Evolutionary conservation across 1,284 basidiomycete genomes (phyloP).

Genomic region (Thecaphora thlaspeos): DNA sequence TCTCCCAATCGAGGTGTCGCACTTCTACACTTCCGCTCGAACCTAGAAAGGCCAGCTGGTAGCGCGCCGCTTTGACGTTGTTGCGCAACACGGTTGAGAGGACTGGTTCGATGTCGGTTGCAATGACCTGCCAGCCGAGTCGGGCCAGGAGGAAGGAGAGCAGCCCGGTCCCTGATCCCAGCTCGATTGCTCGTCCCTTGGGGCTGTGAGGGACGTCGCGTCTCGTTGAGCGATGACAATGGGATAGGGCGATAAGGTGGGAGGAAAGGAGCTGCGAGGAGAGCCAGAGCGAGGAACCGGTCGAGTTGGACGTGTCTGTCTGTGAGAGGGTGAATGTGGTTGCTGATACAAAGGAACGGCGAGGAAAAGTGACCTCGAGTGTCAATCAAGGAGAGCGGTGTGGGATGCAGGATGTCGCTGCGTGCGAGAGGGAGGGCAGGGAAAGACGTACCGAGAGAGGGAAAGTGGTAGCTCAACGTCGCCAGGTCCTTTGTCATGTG

Average conservation of each 20-base stretch:
- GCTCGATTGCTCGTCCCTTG: slow-evolving; percentile 19
- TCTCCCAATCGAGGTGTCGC: slow-evolving; percentile 66
- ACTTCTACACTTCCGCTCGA: slow-evolving; percentile 59
- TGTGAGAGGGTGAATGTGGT: slow-evolving; percentile 14
- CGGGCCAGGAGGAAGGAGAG: slow-evolving; percentile 66
- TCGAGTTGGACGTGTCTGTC: slow-evolving; percentile 33
- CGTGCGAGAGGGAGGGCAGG: too few species aligned
- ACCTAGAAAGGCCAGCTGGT: slow-evolving; percentile 7
- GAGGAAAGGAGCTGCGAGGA: slow-evolving; percentile 34
- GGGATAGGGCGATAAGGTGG: slow-evolving; percentile 10
- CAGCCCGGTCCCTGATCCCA: slow-evolving; percentile 40
- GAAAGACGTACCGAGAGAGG: slow-evolving; percentile 4
- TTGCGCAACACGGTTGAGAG: slow-evolving; percentile 67
- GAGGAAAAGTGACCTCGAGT: too few species aligned
- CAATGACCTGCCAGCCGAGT: slow-evolving; percentile 73
- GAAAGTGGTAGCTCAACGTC: slow-evolving; percentile 25
- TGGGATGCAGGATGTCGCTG: background rate
- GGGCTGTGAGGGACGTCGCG: too few species aligned
- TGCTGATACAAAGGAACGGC: background rate
- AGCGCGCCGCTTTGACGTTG: slow-evolving; percentile 67
- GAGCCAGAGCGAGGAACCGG: slow-evolving; percentile 38
- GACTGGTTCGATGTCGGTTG: slow-evolving; percentile 75
- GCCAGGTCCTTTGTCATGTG: slow-evolving; percentile 32
- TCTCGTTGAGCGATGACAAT: background rate
- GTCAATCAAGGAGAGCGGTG: too few species aligned